These are phyloP conservation scores for Moniliella sp. DNA, from an alignment of 1,284 basidiomycete genomes.

Conservation along the genomic window DNA sequence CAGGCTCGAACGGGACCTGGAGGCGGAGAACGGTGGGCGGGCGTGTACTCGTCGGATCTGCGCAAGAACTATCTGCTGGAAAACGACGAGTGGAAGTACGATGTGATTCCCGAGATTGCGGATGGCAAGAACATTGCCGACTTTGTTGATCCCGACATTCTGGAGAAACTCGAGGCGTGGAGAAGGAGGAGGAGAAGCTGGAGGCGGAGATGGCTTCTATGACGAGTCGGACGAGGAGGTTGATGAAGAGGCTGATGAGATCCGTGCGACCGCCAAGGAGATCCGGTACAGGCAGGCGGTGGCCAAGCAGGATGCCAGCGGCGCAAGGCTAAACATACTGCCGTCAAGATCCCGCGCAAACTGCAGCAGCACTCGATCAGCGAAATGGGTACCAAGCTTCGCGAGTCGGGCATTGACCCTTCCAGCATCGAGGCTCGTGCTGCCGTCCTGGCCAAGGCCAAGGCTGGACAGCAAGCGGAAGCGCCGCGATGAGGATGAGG, in stretches of 20 bases:
- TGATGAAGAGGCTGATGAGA: conserved; percentile 70
- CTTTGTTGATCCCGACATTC: conserved; percentile 97
- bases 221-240: conserved; percentile 56
- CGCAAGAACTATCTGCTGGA: conserved; percentile 61
- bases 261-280: conserved; percentile 50
- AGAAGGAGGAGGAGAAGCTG: conserved; percentile 82
- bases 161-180: conserved; percentile 85
- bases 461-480: conserved; percentile 50
- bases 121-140: conserved; percentile 96
- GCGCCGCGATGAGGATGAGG: conserved; percentile 37
- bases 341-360: conserved; percentile 58
- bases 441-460: conserved; percentile 54
- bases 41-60: conserved; percentile 31
- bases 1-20: conserved; percentile 24
- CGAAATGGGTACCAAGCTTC: conserved; percentile 61
- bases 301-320: conserved; percentile 59
- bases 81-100: conserved; percentile 84
- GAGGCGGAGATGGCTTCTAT: conserved; percentile 86
- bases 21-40: conserved; percentile 31
- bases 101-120: conserved; percentile 83
- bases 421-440: conserved; percentile 70
- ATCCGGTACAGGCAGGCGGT: conserved; percentile 44
- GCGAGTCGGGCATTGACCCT: conserved; percentile 69
- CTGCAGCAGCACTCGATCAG: conserved; percentile 57
- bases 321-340: conserved; percentile 72